Conservation (phyloP, 106 monocot genomes). For the Xerophyta viscosa region DNA sequence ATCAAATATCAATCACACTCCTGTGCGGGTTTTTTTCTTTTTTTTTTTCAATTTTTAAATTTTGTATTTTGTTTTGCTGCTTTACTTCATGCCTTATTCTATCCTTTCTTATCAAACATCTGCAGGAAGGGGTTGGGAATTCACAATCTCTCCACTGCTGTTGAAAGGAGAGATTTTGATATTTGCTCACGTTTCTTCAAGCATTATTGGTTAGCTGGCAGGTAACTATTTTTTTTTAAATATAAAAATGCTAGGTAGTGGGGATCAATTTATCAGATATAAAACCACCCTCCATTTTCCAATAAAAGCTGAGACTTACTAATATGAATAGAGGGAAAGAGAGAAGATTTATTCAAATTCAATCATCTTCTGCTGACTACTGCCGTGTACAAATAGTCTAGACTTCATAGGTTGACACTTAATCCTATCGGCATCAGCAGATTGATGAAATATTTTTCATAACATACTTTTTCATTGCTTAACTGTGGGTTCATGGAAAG, state of each 20-base stretch:
- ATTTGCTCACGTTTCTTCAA: background rate
- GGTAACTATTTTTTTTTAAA: background rate
- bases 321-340: background rate
- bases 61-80: no score
- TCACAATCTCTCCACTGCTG: background rate
- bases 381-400: slow-evolving; percentile 4
- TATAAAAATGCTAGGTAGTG: background rate
- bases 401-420: background rate
- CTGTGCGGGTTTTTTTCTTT: no score
- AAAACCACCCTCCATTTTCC: background rate
- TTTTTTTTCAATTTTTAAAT: no score
- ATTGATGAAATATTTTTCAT: no score
- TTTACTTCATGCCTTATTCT: no score
- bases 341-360: slow-evolving; percentile 3
- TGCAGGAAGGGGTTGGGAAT: background rate
- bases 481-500: no score
- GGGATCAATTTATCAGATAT: slow-evolving; percentile 2
- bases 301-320: slow-evolving; percentile 1
- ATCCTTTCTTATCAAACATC: background rate
- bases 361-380: slow-evolving; percentile 1
- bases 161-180: background rate
- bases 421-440: no score
- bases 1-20: no score
- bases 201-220: background rate
- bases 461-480: no score